phyloP scores from a whole-genome alignment of 306 rosid genomes.

The Parietaria judaica region DNA sequence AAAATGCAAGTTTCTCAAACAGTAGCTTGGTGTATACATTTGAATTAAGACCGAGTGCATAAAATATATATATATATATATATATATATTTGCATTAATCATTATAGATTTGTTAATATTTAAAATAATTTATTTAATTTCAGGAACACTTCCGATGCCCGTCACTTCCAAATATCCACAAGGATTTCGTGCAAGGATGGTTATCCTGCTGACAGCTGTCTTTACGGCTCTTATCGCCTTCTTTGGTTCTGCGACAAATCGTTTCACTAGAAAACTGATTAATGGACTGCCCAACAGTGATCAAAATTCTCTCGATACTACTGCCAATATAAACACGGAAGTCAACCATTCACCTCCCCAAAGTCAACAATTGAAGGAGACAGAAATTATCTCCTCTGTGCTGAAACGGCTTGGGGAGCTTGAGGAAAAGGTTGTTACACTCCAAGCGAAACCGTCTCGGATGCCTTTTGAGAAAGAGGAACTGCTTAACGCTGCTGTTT shows the following conservation, averaged over 20 bases:
- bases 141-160: slow-evolving; percentile 49
- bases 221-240: slow-evolving; percentile 43
- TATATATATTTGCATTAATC: too few species aligned
- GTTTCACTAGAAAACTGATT: slow-evolving; percentile 45
- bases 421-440: slow-evolving; percentile 73
- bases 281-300: slow-evolving; percentile 22
- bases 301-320: slow-evolving; percentile 26
- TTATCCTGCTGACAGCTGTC: slow-evolving; percentile 56
- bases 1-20: too few species aligned
- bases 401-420: slow-evolving; percentile 69
- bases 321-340: slow-evolving; percentile 29
- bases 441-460: slow-evolving; percentile 82
- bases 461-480: slow-evolving; percentile 92
- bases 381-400: slow-evolving; percentile 48
- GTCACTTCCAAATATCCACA: slow-evolving; percentile 32
- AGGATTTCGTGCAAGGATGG: slow-evolving; percentile 41
- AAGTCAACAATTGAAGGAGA: slow-evolving; percentile 27
- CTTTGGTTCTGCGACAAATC: slow-evolving; percentile 34
- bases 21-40: too few species aligned
- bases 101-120: too few species aligned
- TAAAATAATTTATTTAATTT: slow-evolving; percentile 13
- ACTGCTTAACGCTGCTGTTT: slow-evolving; percentile 95
- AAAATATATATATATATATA: too few species aligned
- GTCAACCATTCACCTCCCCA: slow-evolving; percentile 35
- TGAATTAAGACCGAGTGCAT: too few species aligned